Conservation (phyloP, 2,329 filamentous ascomycete species). For the Davidsoniella virescens region DNA sequence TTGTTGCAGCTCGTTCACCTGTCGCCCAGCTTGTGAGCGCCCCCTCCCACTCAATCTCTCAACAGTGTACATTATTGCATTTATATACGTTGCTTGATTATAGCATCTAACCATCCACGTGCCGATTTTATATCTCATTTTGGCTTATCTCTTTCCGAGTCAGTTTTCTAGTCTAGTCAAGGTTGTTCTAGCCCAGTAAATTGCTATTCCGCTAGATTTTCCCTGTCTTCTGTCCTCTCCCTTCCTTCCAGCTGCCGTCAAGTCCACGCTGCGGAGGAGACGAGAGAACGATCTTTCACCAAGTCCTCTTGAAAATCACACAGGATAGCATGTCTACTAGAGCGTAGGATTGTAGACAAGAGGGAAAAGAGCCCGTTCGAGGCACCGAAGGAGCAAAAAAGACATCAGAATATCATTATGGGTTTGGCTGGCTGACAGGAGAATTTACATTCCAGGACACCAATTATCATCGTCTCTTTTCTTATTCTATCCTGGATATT, state of each 20-base stretch:
- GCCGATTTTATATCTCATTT: too few relatives aligned
- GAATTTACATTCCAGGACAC: too few relatives aligned
- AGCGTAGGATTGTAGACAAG: conserved; percentile 2
- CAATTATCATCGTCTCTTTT: too few relatives aligned
- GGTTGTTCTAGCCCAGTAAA: too few relatives aligned
- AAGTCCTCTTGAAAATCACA: neutral
- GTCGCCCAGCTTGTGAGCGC: too few relatives aligned
- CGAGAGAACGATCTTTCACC: neutral
- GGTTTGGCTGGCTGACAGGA: too few relatives aligned
- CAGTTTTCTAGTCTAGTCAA: too few relatives aligned
- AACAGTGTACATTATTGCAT: neutral
- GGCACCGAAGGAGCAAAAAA: conserved; percentile 9
- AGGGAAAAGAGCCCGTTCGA: conserved; percentile 10
- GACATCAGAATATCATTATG: neutral
- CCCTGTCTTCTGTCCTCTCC: neutral
- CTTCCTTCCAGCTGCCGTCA: neutral
- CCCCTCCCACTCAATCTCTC: too few relatives aligned
- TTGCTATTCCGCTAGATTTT: neutral
- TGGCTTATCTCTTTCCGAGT: neutral
- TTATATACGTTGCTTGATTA: too few relatives aligned
- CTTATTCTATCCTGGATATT: too few relatives aligned
- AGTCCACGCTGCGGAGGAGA: conserved; percentile 6
- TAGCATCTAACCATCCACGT: too few relatives aligned
- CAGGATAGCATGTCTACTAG: neutral
- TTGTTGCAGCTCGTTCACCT: neutral